Base-by-base conservation (phyloP, 169 alveolate genomes). In the Theileria luwenshuni region DNA sequence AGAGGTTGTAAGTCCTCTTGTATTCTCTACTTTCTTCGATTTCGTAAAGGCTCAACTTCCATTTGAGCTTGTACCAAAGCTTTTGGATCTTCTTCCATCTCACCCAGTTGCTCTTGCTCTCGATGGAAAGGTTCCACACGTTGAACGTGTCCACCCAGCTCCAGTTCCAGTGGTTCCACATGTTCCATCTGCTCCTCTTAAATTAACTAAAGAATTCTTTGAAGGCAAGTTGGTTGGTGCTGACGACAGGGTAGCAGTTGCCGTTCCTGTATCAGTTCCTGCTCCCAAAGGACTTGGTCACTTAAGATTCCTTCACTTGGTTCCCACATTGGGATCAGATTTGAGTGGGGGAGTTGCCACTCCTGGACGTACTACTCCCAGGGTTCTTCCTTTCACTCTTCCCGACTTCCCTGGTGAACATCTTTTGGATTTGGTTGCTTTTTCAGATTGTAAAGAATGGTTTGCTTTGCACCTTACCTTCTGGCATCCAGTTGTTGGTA, bases 281-380 rank as follows among this genome's bases (percentile, higher is more conserved):
- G 30, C 30, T 6, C 19, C 7, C 7, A 10, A 10, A 49, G 60
- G n/a, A 12, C 60, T 3, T 10, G 10, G n/a, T 5, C 33, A 49
- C 12, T 12, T 49, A 19, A 49, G 60, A 23, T 49, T 49, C 10
- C 12, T 49, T n/a, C 10, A 49, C 30, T 23, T 49, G 23, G 60
- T 49, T 3, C 60, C 60, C 3, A 49, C 7, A 49, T 49, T 49
- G 30, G 60, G 60, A 3, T 3, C 60, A 5, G 60, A 49, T 49
- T 49, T 49, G 30, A 49, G 60, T 49, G 60, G 60, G 7, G 60
- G 60, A 5, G 13, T 49, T 49, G 60, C 10, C 7, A 49, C 60
- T 10, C 60, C 60, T 10, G 60, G 60, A 8, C 23, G 3, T n/a
- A 23, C 30, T 3, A 49, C 33, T 10, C 60, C 60, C 7, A 23